Conservation (phyloP, 2,329 filamentous ascomycete genomes). For the Aspergillus terreus region DNA sequence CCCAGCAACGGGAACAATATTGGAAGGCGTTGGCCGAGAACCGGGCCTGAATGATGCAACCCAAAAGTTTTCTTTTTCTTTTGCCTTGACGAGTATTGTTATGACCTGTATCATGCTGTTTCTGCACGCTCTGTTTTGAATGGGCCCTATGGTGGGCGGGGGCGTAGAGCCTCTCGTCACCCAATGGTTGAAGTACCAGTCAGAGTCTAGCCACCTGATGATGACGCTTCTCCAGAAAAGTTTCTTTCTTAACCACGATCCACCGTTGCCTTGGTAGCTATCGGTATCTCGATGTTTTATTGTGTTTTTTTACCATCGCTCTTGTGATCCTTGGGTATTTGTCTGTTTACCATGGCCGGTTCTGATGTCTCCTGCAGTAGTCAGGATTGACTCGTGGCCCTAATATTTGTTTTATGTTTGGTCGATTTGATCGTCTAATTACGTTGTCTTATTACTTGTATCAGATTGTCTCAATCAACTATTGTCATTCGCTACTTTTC, state of each 20-base stretch:
- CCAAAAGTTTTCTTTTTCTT: conserved; percentile 14
- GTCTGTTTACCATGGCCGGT: conserved; percentile 31
- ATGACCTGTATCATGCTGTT: conserved; percentile 17
- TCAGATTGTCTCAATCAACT: conserved; percentile 6
- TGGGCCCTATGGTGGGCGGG: conserved; percentile 31
- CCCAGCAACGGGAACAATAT: conserved; percentile 34
- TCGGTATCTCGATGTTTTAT: not conserved
- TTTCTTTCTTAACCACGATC: conserved; percentile 17
- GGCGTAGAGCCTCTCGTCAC: conserved; percentile 30
- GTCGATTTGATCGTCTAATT: conserved; percentile 4
- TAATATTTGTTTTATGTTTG: conserved; percentile 8
- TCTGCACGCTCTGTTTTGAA: conserved; percentile 12
- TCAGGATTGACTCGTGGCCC: conserved; percentile 50
- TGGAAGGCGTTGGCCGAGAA: conserved; percentile 31
- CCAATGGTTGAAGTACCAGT: conserved; percentile 24
- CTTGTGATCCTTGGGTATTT: conserved; percentile 9
- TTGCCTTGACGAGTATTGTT: conserved; percentile 8
- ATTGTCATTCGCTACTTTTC: not conserved
- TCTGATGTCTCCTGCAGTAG: conserved; percentile 48
- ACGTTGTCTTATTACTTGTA: conserved; percentile 6
- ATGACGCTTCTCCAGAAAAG: conserved; percentile 23
- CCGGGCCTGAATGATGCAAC: conserved; percentile 4
- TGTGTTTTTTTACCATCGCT: conserved; percentile 4
- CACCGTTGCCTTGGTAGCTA: not conserved
- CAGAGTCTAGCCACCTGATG: conserved; percentile 11